These are phyloP conservation scores for Parietichytrium sp. DNA, from an alignment of 108 stramenopile genomes.

Conservation along the genomic window DNA sequence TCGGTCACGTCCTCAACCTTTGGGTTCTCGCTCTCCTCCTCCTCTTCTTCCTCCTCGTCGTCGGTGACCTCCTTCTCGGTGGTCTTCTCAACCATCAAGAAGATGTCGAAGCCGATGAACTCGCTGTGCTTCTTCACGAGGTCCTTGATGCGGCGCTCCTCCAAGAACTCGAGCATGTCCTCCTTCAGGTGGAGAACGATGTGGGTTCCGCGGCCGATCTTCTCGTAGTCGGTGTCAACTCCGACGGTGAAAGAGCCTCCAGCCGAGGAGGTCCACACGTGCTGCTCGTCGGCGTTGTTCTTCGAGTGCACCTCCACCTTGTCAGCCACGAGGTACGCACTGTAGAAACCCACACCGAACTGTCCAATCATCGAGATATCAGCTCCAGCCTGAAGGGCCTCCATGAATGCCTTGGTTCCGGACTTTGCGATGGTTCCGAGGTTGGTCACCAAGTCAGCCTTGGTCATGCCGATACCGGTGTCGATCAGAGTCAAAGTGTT, in stretches of 20 bases:
- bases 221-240: slow-evolving; percentile 71
- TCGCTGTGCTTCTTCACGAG: slow-evolving; percentile 99
- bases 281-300: slow-evolving; percentile 86
- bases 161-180: slow-evolving; percentile 99
- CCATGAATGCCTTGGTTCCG: slow-evolving; percentile 99
- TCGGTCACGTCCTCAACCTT: slow-evolving; percentile 89
- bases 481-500: slow-evolving; percentile 98
- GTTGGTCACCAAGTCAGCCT: slow-evolving; percentile 98
- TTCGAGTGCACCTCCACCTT: slow-evolving; percentile 95
- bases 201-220: slow-evolving; percentile 88
- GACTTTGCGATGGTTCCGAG: slow-evolving; percentile 99
- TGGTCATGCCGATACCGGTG: slow-evolving; percentile 99
- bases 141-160: slow-evolving; percentile 96
- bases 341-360: slow-evolving; percentile 99
- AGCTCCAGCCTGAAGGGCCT: slow-evolving; percentile 96
- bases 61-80: slow-evolving; percentile 99
- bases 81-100: slow-evolving; percentile 98
- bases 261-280: slow-evolving; percentile 93
- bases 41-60: slow-evolving; percentile 94
- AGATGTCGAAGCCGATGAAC: slow-evolving; percentile 99
- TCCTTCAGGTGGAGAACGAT: slow-evolving; percentile 98
- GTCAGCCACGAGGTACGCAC: slow-evolving; percentile 98
- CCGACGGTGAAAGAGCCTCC: slow-evolving; percentile 95
- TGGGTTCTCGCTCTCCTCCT: slow-evolving; percentile 87
- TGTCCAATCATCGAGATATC: slow-evolving; percentile 99